phyloP scores from a whole-genome alignment of 306 rosid species.

The Medicago ruthenica region DNA sequence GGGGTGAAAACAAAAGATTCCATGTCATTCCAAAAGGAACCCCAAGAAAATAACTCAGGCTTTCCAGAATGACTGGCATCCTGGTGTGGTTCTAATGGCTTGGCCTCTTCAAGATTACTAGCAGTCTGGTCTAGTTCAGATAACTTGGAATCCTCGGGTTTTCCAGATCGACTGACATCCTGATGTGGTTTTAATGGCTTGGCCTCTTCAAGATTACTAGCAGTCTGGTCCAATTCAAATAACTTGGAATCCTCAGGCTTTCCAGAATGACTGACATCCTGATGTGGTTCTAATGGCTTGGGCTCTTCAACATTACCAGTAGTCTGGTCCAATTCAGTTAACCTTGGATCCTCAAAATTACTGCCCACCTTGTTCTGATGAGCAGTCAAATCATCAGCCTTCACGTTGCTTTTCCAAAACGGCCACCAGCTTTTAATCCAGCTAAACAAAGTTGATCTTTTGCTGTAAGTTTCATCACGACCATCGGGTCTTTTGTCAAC shows the following conservation, averaged over 20 bases:
- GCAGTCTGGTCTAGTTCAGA: slow-evolving; percentile 44
- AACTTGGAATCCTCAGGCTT: slow-evolving; percentile 48
- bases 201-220: slow-evolving; percentile 26
- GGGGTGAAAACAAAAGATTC: slow-evolving; percentile 63
- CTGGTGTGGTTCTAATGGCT: slow-evolving; percentile 47
- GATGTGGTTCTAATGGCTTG: slow-evolving; percentile 47
- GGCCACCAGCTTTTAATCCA: slow-evolving; percentile 57
- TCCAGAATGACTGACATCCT: slow-evolving; percentile 34
- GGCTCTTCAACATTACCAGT: slow-evolving; percentile 34
- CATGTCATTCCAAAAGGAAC: slow-evolving; percentile 73
- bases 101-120: slow-evolving; percentile 28
- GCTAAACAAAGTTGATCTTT: slow-evolving; percentile 49
- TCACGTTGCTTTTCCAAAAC: slow-evolving; percentile 46
- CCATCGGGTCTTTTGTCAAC: slow-evolving; percentile 45
- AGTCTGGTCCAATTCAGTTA: slow-evolving; percentile 46
- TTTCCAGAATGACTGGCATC: slow-evolving; percentile 40
- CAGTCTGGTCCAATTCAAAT: slow-evolving; percentile 44
- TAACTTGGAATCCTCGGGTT: slow-evolving; percentile 48
- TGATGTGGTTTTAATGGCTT: slow-evolving; percentile 47
- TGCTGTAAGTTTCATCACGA: slow-evolving; percentile 37
- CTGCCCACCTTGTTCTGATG: slow-evolving; percentile 36
- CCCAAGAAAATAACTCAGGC: slow-evolving; percentile 55
- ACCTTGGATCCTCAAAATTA: slow-evolving; percentile 45
- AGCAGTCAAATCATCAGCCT: slow-evolving; percentile 44
- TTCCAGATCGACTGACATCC: slow-evolving; percentile 38